Conservation (phyloP, 2,329 filamentous ascomycete species). For the Pestalotiopsis sp. region DNA sequence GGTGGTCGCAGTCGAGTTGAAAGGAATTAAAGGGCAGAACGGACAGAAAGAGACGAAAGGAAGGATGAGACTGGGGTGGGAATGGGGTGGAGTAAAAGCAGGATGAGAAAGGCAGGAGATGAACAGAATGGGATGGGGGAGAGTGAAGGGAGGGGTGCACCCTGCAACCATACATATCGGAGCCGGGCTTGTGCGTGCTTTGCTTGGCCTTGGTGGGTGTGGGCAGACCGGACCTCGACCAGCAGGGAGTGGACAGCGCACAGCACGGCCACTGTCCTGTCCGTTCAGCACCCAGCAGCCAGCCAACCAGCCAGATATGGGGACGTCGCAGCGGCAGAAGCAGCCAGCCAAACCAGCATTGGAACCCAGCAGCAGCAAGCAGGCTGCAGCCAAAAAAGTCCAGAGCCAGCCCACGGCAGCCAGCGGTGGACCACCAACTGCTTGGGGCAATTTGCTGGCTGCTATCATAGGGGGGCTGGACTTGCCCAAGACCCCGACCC, state of each 20-base stretch:
- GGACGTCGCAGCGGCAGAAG: background rate
- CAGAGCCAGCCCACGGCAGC: background rate
- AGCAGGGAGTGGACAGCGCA: background rate
- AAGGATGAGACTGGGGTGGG: slow-evolving; percentile 11
- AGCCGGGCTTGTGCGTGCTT: background rate
- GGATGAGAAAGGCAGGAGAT: slow-evolving; percentile 15
- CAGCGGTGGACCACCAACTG: background rate
- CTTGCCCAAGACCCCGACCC: background rate
- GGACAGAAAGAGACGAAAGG: slow-evolving; percentile 1
- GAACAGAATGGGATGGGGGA: background rate
- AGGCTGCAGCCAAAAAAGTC: background rate
- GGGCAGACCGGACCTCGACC: background rate
- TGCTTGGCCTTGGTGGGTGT: background rate
- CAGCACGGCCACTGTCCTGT: background rate
- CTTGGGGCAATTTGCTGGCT: background rate
- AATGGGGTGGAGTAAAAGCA: slow-evolving; percentile 8
- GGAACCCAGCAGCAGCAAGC: background rate
- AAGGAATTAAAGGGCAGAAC: slow-evolving; percentile 13
- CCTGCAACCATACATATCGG: background rate
- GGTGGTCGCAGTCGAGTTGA: background rate
- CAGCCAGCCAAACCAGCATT: background rate
- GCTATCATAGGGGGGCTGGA: background rate
- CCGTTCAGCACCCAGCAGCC: background rate
- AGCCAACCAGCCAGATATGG: background rate
- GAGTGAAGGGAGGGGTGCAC: background rate